These are phyloP conservation scores for Carex parvula DNA, from an alignment of 176 grass and related monocot species.

Conservation along the genomic window DNA sequence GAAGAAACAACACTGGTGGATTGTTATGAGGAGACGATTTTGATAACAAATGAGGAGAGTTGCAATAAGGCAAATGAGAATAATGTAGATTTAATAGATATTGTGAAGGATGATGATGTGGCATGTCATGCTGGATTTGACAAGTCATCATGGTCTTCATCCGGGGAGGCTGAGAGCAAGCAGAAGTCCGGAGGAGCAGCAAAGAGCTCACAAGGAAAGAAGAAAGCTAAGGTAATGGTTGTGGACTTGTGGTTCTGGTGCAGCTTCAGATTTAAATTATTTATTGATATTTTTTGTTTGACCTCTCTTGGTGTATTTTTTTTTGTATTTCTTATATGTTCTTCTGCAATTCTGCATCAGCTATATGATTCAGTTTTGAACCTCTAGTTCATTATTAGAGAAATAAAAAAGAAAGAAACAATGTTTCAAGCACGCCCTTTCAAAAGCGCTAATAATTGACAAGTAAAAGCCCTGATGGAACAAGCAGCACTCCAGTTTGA, in stretches of 20 bases:
- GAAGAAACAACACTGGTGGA: not conserved
- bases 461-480: not conserved
- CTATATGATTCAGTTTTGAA: not conserved
- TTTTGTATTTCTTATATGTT: not conserved
- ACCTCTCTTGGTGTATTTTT: not conserved
- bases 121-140: conserved; percentile 7
- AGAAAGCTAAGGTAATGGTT: conserved; percentile 70
- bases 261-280: not conserved
- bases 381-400: not conserved
- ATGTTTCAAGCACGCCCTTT: not conserved
- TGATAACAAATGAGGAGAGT: conserved; percentile 24
- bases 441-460: too few relatives aligned
- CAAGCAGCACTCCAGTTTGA: not conserved
- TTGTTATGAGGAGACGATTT: conserved; percentile 1
- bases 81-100: not conserved
- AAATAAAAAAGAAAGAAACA: not conserved
- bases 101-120: conserved; percentile 7
- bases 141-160: conserved; percentile 44
- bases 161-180: conserved; percentile 33
- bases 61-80: conserved; percentile 28
- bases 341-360: not conserved
- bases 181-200: conserved; percentile 28
- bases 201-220: conserved; percentile 68
- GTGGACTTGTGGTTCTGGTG: conserved; percentile 14
- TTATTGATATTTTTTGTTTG: not conserved